Base-by-base conservation (phyloP, 2,329 filamentous ascomycete genomes). In the Botryotinia calthae region DNA sequence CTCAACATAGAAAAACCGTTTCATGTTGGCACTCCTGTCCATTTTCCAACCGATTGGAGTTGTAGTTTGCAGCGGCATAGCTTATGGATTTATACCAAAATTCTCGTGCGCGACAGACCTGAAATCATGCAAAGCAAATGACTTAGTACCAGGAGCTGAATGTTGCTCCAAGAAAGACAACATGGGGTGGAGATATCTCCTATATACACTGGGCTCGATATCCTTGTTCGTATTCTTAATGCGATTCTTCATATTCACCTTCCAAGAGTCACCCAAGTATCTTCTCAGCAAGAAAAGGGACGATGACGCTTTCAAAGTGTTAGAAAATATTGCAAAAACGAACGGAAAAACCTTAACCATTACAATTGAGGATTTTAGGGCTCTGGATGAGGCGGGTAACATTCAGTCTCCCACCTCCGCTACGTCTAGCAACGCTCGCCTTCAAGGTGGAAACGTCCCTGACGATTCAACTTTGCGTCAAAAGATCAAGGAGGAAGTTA, bases 171-270 rank as follows among this genome's bases (percentile, higher is more conserved):
- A 77, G 62, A 51, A 76, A 40, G 79, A 84, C 68, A 89, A 90
- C 75, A 86, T 87, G 83, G 88, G 88, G 2, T 90, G 88, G 88
- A 80, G 88, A 56, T 89, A 89, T 77, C 86, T 87, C 59, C 80
- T 88, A 75, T 84, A 88, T 71, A 81, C 83, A 10, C 85, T 89
- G 80, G 88, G 87, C 10, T 85, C 83, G 0, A 81, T 89, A 18
- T 84, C 87, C 0, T 81, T 89, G 72, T 74, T 86, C 61, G 86
- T 89, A 81, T 89, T 88, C 73, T 74, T 86, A 46, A 75, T 85
- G 22, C 87, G 88, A n/a, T 88, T 87, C 75, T 79, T 85, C 12
- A 82, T 85, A 74, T 89, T 90, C 79, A 86, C 82, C 16, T 85
- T 89, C 63, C 87, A 84, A 75, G 87, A 89, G 76, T 86, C 85